Evolutionary conservation across 2,329 filamentous ascomycete species (phyloP).

Genomic region (Herpomyces periplanetae): DNA sequence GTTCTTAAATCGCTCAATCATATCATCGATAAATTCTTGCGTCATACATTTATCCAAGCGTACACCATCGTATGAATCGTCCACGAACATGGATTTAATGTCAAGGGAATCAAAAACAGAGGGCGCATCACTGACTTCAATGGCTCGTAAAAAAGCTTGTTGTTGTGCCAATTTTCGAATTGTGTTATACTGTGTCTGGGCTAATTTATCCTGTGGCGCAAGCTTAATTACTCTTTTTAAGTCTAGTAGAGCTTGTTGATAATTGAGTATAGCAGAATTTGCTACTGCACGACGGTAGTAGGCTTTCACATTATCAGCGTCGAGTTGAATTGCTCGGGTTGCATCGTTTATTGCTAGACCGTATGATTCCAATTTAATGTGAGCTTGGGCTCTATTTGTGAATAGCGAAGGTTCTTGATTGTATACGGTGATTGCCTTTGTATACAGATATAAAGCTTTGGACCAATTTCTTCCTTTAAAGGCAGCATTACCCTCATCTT

Average conservation of each 20-base stretch:
- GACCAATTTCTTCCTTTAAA: conserved; percentile 63
- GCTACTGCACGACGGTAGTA: conserved; percentile 78
- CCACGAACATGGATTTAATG: conserved; percentile 43
- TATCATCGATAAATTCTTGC: conserved; percentile 80
- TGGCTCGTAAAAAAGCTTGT: conserved; percentile 67
- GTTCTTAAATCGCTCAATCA: conserved; percentile 76
- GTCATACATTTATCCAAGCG: conserved; percentile 50
- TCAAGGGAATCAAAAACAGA: conserved; percentile 71
- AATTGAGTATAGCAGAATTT: conserved; percentile 56
- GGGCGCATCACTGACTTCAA: conserved; percentile 63
- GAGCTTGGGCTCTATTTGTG: conserved; percentile 15
- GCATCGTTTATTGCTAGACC: conserved; percentile 73
- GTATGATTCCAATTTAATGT: conserved; percentile 83
- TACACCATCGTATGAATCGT: conserved; percentile 49
- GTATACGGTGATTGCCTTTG: conserved; percentile 49
- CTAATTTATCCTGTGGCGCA: conserved; percentile 57
- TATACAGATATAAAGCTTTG: conserved; percentile 41
- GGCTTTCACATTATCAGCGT: conserved; percentile 51
- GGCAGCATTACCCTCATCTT: conserved; percentile 75
- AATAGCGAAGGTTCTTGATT: conserved; percentile 51
- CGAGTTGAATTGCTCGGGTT: conserved; percentile 56
- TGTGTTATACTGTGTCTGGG: conserved; percentile 55
- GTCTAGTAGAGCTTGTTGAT: conserved; percentile 55
- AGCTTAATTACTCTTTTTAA: conserved; percentile 67
- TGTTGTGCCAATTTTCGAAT: conserved; percentile 82